phyloP scores from a whole-genome alignment of 371 early-diverging fungal species.

The Catenaria anguillulae region DNA sequence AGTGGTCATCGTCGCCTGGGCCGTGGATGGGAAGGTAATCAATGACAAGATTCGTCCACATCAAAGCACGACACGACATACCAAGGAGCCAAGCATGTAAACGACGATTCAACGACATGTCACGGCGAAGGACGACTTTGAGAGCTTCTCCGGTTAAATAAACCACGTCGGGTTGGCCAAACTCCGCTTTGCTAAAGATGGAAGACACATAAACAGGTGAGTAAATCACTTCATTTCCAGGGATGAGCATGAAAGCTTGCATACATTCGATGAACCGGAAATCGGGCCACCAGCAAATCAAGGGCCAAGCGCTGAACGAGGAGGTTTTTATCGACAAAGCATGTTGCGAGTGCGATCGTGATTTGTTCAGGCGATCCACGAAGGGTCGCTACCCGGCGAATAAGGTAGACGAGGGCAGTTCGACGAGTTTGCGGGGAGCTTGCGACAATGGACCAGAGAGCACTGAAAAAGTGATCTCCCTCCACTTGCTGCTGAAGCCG shows the following conservation, averaged over 20 bases:
- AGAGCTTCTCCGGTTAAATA: constrained; percentile 52
- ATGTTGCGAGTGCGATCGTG: constrained; percentile 55
- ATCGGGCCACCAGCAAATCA: constrained; percentile 64
- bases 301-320: constrained; percentile 74
- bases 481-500: constrained; percentile 32
- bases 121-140: constrained; percentile 66
- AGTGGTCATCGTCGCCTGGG: constrained; percentile 9
- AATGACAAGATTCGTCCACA: too few relatives aligned
- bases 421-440: constrained; percentile 49
- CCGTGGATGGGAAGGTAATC: too few relatives aligned
- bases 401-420: constrained; percentile 60
- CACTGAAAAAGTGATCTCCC: constrained; percentile 55
- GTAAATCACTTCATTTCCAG: too few relatives aligned
- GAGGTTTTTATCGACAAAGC: constrained; percentile 51
- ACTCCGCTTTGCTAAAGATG: constrained; percentile 17
- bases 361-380: constrained; percentile 38
- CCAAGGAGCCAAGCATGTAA: constrained; percentile 81
- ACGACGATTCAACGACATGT: constrained; percentile 85
- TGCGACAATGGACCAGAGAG: constrained; percentile 62
- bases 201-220: too few relatives aligned
- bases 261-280: constrained; percentile 49
- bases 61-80: too few relatives aligned
- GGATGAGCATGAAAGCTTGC: too few relatives aligned
- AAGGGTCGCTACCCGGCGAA: background rate
- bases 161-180: constrained; percentile 43